These are phyloP conservation scores for Kazachstania taianensis DNA, from an alignment of 805 yeast genomes.

Conservation along the genomic window DNA sequence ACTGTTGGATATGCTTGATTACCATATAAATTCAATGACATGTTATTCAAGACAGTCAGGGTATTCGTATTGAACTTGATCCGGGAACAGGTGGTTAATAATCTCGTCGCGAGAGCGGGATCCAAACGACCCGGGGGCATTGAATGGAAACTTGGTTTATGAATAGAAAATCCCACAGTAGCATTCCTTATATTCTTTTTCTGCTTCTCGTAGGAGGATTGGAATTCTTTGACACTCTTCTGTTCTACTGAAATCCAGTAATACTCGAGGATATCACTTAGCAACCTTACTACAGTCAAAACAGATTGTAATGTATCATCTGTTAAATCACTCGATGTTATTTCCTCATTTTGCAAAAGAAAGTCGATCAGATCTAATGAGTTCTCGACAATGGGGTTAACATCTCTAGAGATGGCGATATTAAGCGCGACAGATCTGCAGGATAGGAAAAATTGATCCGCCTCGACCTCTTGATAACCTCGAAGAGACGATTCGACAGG, in stretches of 20 bases:
- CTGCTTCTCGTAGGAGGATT: constrained; percentile 13
- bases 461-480: constrained; percentile 13
- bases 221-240: constrained; percentile 15
- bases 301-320: constrained; percentile 23
- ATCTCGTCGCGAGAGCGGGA: constrained; percentile 12
- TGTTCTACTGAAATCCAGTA: constrained; percentile 27
- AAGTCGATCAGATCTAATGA: constrained; percentile 6
- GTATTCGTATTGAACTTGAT: constrained; percentile 25
- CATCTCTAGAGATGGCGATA: constrained; percentile 8
- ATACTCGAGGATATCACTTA: constrained; percentile 31
- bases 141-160: constrained; percentile 26
- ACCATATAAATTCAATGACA: constrained; percentile 10
- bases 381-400: constrained; percentile 8
- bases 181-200: constrained; percentile 15
- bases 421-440: constrained; percentile 9
- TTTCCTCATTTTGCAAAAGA: constrained; percentile 5
- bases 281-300: constrained; percentile 29
- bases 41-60: constrained; percentile 23
- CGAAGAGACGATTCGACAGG: constrained; percentile 9
- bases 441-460: constrained; percentile 7
- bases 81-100: constrained; percentile 20
- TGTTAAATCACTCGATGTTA: constrained; percentile 4
- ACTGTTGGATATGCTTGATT: constrained; percentile 4
- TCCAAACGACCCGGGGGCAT: constrained; percentile 25
- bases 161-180: constrained; percentile 28